A percentile compares a stretch with the other conserved stretches of the same genome.
These are phyloP conservation scores for Colletotrichum sp. DNA, from an alignment of 2,329 filamentous ascomycete species.

Conservation along the genomic window DNA sequence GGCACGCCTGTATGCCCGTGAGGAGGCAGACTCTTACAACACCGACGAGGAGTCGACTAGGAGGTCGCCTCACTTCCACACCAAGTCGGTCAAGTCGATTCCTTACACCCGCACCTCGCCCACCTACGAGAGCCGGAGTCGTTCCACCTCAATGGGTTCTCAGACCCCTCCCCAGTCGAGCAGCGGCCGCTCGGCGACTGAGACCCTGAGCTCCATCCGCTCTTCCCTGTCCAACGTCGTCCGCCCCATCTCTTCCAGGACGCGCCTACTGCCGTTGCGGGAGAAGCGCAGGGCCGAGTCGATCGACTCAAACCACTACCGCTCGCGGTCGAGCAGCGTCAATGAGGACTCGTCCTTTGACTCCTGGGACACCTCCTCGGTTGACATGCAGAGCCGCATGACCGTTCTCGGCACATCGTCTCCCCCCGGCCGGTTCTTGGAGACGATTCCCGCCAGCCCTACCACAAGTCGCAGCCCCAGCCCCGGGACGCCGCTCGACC, in stretches of 20 bases:
- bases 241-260: constrained; percentile 62
- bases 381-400: constrained; percentile 67
- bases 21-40: constrained; percentile 31
- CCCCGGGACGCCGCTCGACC: constrained; percentile 63
- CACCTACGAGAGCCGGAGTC: constrained; percentile 3
- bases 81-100: constrained; percentile 61
- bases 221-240: constrained; percentile 53
- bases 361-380: constrained; percentile 74
- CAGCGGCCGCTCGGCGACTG: constrained; percentile 46
- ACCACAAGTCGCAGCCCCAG: constrained; percentile 69
- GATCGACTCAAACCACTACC: constrained; percentile 47
- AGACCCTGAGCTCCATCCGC: constrained; percentile 53
- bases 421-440: constrained; percentile 60
- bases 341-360: constrained; percentile 70
- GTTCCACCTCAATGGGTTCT: constrained; percentile 38
- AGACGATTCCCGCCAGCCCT: constrained; percentile 74
- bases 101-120: constrained; percentile 53
- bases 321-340: constrained; percentile 36
- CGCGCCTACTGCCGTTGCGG: constrained; percentile 52
- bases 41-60: constrained; percentile 35
- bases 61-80: constrained; percentile 35
- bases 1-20: constrained; percentile 34
- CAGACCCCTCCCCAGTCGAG: constrained; percentile 50
- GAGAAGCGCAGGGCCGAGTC: constrained; percentile 52
- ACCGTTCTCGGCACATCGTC: constrained; percentile 57